Evolutionary conservation across 2,329 filamentous ascomycete genomes (phyloP).

Genomic region (Endothia cerciana): DNA sequence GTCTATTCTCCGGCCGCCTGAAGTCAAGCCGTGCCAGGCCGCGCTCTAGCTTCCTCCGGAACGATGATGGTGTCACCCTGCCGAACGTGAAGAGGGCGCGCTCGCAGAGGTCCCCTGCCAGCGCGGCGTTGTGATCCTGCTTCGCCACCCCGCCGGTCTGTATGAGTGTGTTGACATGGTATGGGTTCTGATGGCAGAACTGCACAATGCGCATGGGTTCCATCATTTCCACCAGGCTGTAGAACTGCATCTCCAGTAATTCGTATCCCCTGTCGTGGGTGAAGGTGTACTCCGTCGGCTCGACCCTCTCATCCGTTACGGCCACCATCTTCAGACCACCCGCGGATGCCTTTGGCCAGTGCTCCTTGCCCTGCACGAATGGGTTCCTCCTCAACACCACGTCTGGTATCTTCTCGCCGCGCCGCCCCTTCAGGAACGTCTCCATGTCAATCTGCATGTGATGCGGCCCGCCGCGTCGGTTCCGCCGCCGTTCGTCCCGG

Average conservation of each 20-base stretch:
- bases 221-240: constrained; percentile 77
- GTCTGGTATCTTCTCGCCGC: constrained; percentile 68
- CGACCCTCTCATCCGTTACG: constrained; percentile 47
- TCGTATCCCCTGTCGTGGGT: constrained; percentile 77
- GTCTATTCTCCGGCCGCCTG: constrained; percentile 80
- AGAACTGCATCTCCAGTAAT: constrained; percentile 75
- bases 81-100: constrained; percentile 92
- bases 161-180: constrained; percentile 91
- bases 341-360: constrained; percentile 80
- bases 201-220: constrained; percentile 83
- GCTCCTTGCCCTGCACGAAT: constrained; percentile 84
- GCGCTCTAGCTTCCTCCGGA: constrained; percentile 73
- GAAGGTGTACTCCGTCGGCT: constrained; percentile 75
- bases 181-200: constrained; percentile 75
- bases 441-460: constrained; percentile 54
- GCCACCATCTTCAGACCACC: constrained; percentile 83
- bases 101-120: constrained; percentile 86
- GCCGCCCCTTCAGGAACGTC: constrained; percentile 57
- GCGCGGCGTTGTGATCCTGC: constrained; percentile 84
- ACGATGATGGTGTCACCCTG: constrained; percentile 82
- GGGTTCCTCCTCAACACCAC: constrained; percentile 76
- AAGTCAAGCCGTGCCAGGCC: constrained; percentile 85
- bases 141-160: constrained; percentile 92
- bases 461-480: constrained; percentile 39
- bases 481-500: constrained; percentile 41